Evolutionary conservation across 495 filamentous ascomycete species (phyloP), one percentile per base, ranked within the genome.

Genomic region (Penicillium angulare): DNA sequence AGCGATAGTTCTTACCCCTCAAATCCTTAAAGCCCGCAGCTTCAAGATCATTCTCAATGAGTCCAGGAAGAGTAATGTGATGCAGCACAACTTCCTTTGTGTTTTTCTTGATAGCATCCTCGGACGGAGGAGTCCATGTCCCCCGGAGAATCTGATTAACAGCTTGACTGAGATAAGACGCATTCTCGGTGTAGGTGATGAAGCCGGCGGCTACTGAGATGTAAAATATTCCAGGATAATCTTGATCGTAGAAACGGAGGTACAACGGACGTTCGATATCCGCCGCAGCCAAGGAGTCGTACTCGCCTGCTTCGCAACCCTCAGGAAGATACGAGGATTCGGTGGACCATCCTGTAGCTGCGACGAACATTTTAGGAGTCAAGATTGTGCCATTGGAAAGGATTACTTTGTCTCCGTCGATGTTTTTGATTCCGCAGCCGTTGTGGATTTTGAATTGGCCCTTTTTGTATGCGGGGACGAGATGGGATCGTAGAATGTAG

Each of bases 171-270:
- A 38, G 34, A 23, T 38, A 48, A 4, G 32, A 38, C 1, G 45
- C 45, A n/a, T 35, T 48, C 22, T 48, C 45, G 3, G 45, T 48
- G 22, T 48, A 48, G 1, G 45, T 48, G 34, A 48, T 48, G n/a
- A 48, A 48, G 18, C 45, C 45, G 3, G 45, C 45, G 3, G 45
- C 33, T 7, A 48, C 34, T 0, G 45, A 48, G 33, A 48, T 48
- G 10, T 48, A 48, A 34, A 48, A 48, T 17, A 48, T 48, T 12
- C 45, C 45, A 4, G 45, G 45, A 9, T 48, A 48, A 23, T 48
- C 45, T 23, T 48, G 45, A 23, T 48, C 45, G 22, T 48, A 48
- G 45, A 48, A 48, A n/a, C 45, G 45, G 45, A 36, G 34, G 22
- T 48, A 48, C 2, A 48, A 34, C 1, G 45, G 45, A 24, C 45